Percentiles rank a stretch among this genome's conserved stretches.
Evolutionary conservation across 1,139 yeast genomes (phyloP).

Genomic region (Scheffersomyces segobiensis): DNA sequence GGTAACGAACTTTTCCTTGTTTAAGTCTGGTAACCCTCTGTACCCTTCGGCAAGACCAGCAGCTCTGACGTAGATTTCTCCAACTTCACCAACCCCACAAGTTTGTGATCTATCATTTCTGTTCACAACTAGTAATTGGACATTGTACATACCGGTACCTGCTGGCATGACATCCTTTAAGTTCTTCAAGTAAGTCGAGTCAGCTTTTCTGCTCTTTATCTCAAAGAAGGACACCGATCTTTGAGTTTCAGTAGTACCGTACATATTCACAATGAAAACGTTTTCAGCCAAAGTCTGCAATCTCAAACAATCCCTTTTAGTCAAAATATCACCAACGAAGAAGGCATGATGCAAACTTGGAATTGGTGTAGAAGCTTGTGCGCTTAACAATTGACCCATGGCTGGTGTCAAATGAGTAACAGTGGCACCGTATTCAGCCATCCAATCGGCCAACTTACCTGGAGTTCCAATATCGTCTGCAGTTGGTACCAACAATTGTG

Average conservation of each 20-base stretch:
- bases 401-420: conserved; percentile 99
- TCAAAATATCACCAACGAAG: conserved; percentile 95
- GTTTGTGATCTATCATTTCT: conserved; percentile 83
- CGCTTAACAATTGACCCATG: conserved; percentile 96
- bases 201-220: conserved; percentile 69
- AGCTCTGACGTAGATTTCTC: conserved; percentile 97
- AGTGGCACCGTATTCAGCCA: conserved; percentile 86
- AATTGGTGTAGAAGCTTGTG: conserved; percentile 91
- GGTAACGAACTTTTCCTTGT: conserved; percentile 79
- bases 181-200: conserved; percentile 72
- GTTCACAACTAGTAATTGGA: conserved; percentile 90
- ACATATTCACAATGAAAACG: conserved; percentile 93
- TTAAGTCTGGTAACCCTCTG: conserved; percentile 85
- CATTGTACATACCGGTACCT: conserved; percentile 95
- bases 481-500: conserved; percentile 88
- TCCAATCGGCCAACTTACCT: conserved; percentile 96
- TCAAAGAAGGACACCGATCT: conserved; percentile 94
- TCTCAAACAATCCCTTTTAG: conserved; percentile 94
- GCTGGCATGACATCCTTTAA: conserved; percentile 98
- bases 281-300: conserved; percentile 90
- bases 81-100: conserved; percentile 98
- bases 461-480: conserved; percentile 98
- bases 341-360: conserved; percentile 92
- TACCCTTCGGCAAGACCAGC: conserved; percentile 98
- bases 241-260: conserved; percentile 99